These are phyloP conservation scores for Dittrichia graveolens DNA, from an alignment of 129 eudicot genomes.

Conservation along the genomic window DNA sequence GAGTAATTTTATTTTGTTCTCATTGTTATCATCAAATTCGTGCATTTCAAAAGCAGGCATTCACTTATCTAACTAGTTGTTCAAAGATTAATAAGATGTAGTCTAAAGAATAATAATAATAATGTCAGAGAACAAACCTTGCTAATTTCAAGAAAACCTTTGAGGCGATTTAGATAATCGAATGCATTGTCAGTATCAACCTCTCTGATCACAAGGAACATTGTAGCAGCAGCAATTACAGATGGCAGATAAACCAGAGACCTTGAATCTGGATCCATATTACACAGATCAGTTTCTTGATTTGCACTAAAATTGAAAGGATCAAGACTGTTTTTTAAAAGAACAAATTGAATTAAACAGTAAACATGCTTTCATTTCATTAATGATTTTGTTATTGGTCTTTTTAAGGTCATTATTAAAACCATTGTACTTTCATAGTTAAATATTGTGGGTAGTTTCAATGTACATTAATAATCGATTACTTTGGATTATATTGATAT, in stretches of 20 bases:
- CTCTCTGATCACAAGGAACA: slow-evolving; percentile 36
- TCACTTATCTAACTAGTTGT: slow-evolving; percentile 21
- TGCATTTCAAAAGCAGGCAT: neutral
- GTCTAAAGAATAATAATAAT: neutral
- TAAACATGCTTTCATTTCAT: neutral
- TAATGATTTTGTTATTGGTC: no score
- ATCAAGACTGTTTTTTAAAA: neutral
- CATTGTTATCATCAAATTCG: neutral
- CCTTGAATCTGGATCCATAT: slow-evolving; percentile 36
- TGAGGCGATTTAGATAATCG: slow-evolving; percentile 50
- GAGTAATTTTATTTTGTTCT: neutral
- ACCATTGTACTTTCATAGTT: neutral
- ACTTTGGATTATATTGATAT: slow-evolving; percentile 7
- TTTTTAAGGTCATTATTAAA: neutral
- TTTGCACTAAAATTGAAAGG: slow-evolving; percentile 1
- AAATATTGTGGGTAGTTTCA: slow-evolving; percentile 13
- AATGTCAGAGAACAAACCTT: slow-evolving; percentile 54
- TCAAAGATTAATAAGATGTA: slow-evolving; percentile 9
- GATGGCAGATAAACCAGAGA: slow-evolving; percentile 42
- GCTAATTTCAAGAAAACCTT: slow-evolving; percentile 42
- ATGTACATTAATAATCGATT: slow-evolving; percentile 2
- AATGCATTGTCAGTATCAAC: slow-evolving; percentile 43
- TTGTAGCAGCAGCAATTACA: slow-evolving; percentile 35
- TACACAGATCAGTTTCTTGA: slow-evolving; percentile 8
- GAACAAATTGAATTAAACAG: neutral